These are phyloP conservation scores for Cucumis melo DNA, from an alignment of 306 rosid genomes.

Conservation along the genomic window DNA sequence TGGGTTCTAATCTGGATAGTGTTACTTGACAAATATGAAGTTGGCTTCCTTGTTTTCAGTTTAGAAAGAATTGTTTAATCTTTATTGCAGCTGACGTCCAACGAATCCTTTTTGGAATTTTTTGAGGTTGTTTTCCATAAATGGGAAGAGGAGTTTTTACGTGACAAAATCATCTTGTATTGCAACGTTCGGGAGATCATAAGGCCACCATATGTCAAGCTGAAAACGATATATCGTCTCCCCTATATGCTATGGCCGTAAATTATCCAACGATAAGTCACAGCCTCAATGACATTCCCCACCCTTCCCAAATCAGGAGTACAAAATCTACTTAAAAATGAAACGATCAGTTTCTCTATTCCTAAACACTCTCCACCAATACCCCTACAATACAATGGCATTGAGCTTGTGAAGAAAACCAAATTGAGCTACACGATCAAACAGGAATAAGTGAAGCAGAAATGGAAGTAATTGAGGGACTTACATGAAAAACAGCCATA, in stretches of 20 bases:
- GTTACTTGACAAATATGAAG: not conserved
- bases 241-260: not conserved
- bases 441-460: not conserved
- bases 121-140: not conserved
- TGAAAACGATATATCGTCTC: not conserved
- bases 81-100: not conserved
- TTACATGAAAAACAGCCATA: constrained; percentile 83
- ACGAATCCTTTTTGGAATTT: not conserved
- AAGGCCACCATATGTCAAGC: not conserved
- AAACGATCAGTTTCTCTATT: not conserved
- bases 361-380: not conserved
- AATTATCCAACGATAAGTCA: not conserved
- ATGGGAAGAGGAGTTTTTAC: not conserved
- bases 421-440: not conserved
- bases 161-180: not conserved
- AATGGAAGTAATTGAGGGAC: constrained; percentile 12
- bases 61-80: not conserved
- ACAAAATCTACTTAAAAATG: not conserved
- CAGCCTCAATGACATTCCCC: not conserved
- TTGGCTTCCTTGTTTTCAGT: not conserved
- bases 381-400: not conserved
- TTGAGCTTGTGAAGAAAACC: not conserved
- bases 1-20: not conserved
- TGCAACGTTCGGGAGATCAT: not conserved
- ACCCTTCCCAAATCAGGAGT: not conserved